Evolutionary conservation across 371 early-diverging fungal species (phyloP).

Genomic region (Apophysomyces trapeziformis): DNA sequence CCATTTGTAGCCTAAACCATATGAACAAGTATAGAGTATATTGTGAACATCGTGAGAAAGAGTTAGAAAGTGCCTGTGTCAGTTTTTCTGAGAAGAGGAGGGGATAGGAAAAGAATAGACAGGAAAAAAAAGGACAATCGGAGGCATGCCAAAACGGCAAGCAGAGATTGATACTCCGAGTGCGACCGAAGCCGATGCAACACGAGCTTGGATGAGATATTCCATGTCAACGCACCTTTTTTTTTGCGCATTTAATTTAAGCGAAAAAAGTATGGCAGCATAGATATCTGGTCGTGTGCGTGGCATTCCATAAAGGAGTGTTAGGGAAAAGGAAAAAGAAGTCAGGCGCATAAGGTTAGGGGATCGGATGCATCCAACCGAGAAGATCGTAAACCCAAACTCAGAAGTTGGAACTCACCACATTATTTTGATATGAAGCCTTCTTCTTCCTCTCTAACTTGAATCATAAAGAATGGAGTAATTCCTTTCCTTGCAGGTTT

Average conservation of each 20-base stretch:
- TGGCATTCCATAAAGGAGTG: background rate
- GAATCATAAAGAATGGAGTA: too few species aligned
- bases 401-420: too few species aligned
- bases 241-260: constrained; percentile 8
- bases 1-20: too few species aligned
- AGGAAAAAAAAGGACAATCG: background rate
- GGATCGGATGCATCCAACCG: constrained; percentile 3
- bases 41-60: too few species aligned
- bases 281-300: background rate
- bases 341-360: background rate
- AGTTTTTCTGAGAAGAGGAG: background rate
- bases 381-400: background rate
- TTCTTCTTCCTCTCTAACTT: too few species aligned
- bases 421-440: too few species aligned
- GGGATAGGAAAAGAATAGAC: background rate
- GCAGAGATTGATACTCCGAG: background rate
- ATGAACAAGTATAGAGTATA: too few species aligned
- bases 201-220: background rate
- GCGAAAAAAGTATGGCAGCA: background rate
- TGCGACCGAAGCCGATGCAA: background rate
- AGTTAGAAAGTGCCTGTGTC: background rate
- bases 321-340: background rate
- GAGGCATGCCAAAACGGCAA: background rate
- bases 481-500: too few species aligned
- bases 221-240: background rate